A percentile compares a stretch with the other conserved stretches of the same genome.
These are phyloP conservation scores for Tricholoma furcatifolium DNA, from an alignment of 768 basidiomycete species.

Conservation along the genomic window DNA sequence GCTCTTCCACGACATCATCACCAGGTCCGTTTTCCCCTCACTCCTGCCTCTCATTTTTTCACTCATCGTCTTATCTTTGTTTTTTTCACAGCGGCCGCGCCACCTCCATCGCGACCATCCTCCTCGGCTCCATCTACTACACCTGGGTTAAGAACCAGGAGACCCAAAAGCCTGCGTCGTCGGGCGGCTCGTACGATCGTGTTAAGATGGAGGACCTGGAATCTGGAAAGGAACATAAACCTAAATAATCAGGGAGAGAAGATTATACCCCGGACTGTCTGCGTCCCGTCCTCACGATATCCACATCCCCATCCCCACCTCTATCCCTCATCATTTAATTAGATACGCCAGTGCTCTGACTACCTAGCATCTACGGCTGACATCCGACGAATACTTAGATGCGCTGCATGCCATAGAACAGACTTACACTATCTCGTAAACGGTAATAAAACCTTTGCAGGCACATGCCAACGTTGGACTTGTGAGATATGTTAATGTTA, in stretches of 20 bases:
- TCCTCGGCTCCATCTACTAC: slow-evolving; percentile 80
- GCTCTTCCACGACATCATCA: slow-evolving; percentile 81
- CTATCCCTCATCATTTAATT: neutral
- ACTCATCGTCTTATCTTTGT: neutral
- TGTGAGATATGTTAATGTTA: too few relatives aligned
- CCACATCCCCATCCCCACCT: too few relatives aligned
- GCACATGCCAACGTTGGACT: neutral
- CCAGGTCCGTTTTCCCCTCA: slow-evolving; percentile 50
- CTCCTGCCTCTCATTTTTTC: neutral
- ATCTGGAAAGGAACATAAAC: slow-evolving; percentile 35
- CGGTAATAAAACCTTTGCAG: neutral
- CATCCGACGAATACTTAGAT: neutral
- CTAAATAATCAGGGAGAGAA: slow-evolving; percentile 16
- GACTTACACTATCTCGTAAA: neutral
- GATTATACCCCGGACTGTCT: slow-evolving; percentile 10
- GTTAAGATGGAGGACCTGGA: slow-evolving; percentile 67
- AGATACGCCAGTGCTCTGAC: neutral
- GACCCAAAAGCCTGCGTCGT: slow-evolving; percentile 35
- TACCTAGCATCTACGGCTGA: neutral
- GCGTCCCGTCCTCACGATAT: slow-evolving; percentile 4
- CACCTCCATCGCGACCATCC: slow-evolving; percentile 77
- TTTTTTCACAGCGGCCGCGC: slow-evolving; percentile 63
- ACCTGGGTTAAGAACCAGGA: slow-evolving; percentile 87
- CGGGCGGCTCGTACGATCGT: slow-evolving; percentile 50
- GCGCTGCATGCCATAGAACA: neutral